Evolutionary conservation across 148 eudicot species (phyloP).

Genomic region (Cornus controversa): DNA sequence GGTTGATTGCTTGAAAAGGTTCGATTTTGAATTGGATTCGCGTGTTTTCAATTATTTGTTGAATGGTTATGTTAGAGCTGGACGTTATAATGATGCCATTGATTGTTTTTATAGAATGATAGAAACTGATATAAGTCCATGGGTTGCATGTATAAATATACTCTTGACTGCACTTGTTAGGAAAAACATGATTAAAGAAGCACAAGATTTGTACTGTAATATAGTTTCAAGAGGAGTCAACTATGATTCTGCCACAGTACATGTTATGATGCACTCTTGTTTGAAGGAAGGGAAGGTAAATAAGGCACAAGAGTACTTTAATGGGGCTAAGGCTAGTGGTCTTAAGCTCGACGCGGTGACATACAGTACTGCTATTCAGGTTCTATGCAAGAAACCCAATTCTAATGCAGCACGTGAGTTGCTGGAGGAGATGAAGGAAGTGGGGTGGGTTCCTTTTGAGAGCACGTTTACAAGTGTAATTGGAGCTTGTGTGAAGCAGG

Average conservation of each 20-base stretch:
- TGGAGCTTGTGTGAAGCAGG: constrained; percentile 53
- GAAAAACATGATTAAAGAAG: constrained; percentile 40
- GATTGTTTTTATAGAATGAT: constrained; percentile 47
- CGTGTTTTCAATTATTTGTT: constrained; percentile 47
- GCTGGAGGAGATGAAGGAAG: constrained; percentile 62
- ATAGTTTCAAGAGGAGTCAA: constrained; percentile 32
- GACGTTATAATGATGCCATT: constrained; percentile 49
- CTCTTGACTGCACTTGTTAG: constrained; percentile 38
- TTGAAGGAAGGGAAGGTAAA: constrained; percentile 44
- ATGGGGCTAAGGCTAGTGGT: constrained; percentile 48
- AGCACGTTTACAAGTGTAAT: constrained; percentile 48
- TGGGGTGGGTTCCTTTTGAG: constrained; percentile 65
- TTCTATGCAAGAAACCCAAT: constrained; percentile 38
- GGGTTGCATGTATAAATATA: constrained; percentile 27
- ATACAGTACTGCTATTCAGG: constrained; percentile 47
- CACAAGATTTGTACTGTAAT: constrained; percentile 40
- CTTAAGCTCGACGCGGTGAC: constrained; percentile 39
- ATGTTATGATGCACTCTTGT: constrained; percentile 50
- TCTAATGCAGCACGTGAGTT: constrained; percentile 38
- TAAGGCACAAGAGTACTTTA: constrained; percentile 52
- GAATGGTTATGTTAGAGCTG: constrained; percentile 40
- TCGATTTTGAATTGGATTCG: constrained; percentile 29
- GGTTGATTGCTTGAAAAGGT: constrained; percentile 35
- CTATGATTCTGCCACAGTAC: constrained; percentile 48
- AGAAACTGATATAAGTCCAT: constrained; percentile 26